phyloP scores from a whole-genome alignment of 345 rosid species.

The Eucalyptus coolabah region DNA sequence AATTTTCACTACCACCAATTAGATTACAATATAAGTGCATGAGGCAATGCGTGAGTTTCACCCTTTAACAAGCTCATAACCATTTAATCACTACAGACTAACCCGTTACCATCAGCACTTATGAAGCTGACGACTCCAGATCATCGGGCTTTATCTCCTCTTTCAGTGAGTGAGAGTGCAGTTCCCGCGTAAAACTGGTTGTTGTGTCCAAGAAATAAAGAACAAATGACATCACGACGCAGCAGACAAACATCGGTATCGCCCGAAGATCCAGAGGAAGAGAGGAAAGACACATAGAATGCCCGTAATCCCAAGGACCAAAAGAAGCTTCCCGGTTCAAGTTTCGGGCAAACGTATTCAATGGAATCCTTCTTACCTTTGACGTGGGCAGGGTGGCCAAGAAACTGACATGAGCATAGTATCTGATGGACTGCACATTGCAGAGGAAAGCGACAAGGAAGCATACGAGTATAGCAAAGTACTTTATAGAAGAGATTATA shows the following conservation, averaged over 20 bases:
- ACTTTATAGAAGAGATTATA: constrained; percentile 54
- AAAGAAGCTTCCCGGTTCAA: constrained; percentile 77
- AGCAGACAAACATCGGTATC: constrained; percentile 77
- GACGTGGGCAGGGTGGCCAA: constrained; percentile 52
- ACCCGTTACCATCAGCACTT: background rate
- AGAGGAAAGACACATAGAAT: constrained; percentile 80
- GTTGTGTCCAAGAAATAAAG: constrained; percentile 89
- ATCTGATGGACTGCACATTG: constrained; percentile 86
- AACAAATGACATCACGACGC: constrained; percentile 43
- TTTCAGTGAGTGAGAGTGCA: constrained; percentile 41
- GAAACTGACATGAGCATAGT: constrained; percentile 87
- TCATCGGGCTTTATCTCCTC: constrained; percentile 14
- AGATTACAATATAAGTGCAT: background rate
- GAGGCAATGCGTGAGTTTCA: background rate
- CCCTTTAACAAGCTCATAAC: background rate
- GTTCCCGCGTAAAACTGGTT: constrained; percentile 43
- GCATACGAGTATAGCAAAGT: constrained; percentile 69
- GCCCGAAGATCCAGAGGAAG: constrained; percentile 86
- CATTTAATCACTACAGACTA: background rate
- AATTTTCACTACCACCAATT: background rate
- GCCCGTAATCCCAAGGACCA: constrained; percentile 93
- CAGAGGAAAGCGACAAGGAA: constrained; percentile 89
- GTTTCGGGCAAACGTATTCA: constrained; percentile 66
- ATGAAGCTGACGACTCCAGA: constrained; percentile 18
- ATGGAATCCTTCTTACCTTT: constrained; percentile 35